These are phyloP conservation scores for Gloeopeniophorella convolvens DNA, from an alignment of 768 basidiomycete genomes.

Conservation along the genomic window DNA sequence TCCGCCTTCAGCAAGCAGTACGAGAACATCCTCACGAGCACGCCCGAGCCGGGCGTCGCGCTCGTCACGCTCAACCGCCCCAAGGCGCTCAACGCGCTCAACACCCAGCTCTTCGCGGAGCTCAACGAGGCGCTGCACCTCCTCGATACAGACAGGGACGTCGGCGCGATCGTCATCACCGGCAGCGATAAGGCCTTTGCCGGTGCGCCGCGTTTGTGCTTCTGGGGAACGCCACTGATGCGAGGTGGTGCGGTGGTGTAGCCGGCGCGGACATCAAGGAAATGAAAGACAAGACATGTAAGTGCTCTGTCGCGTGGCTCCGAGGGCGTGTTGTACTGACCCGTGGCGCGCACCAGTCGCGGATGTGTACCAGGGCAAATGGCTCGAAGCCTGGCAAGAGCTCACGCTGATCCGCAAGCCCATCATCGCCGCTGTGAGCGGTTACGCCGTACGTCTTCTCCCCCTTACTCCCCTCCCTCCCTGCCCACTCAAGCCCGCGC, in stretches of 20 bases:
- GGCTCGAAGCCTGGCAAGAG: slow-evolving; percentile 78
- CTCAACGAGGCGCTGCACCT: slow-evolving; percentile 56
- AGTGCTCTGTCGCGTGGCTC: slow-evolving; percentile 22
- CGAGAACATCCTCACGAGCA: slow-evolving; percentile 61
- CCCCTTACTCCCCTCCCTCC: neutral
- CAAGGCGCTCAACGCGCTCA: slow-evolving; percentile 85
- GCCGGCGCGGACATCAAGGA: slow-evolving; percentile 99
- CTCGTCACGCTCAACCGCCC: slow-evolving; percentile 87
- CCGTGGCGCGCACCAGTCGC: slow-evolving; percentile 49
- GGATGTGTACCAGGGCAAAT: slow-evolving; percentile 83
- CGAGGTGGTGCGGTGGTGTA: slow-evolving; percentile 25
- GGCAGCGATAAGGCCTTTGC: slow-evolving; percentile 93
- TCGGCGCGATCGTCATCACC: slow-evolving; percentile 87
- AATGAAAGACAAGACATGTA: slow-evolving; percentile 95
- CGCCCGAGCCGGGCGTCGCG: slow-evolving; percentile 61
- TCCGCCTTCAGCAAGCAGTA: slow-evolving; percentile 41
- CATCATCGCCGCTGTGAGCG: slow-evolving; percentile 93
- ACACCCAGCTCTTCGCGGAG: slow-evolving; percentile 70
- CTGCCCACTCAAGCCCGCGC: neutral
- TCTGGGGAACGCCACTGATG: neutral
- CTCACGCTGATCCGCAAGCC: slow-evolving; percentile 78
- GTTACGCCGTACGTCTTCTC: slow-evolving; percentile 66
- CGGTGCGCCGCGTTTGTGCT: too few relatives aligned
- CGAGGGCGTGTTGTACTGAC: neutral
- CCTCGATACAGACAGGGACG: slow-evolving; percentile 59